Conservation (phyloP, 805 yeast species). For the Debaryomyces tyrocola region DNA sequence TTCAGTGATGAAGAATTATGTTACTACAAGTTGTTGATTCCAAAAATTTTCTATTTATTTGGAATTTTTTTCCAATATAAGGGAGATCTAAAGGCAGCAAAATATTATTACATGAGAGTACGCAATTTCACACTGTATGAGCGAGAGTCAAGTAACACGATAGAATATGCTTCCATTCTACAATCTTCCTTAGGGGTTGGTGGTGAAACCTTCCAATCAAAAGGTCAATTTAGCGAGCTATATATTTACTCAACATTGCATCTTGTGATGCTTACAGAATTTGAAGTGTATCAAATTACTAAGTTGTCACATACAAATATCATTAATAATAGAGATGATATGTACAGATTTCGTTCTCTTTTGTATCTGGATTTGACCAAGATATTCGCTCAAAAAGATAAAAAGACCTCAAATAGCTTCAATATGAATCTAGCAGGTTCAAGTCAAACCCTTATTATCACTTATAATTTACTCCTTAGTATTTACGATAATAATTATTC, state of each 20-base stretch:
- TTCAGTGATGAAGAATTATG: slow-evolving; percentile 40
- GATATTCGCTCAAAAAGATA: slow-evolving; percentile 11
- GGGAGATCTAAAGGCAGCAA: slow-evolving; percentile 37
- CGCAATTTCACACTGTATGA: slow-evolving; percentile 17
- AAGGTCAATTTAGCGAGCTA: slow-evolving; percentile 25
- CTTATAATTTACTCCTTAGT: slow-evolving; percentile 14
- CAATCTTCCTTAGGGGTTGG: slow-evolving; percentile 25
- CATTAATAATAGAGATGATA: slow-evolving; percentile 5
- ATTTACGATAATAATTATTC: slow-evolving; percentile 31
- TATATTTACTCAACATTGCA: slow-evolving; percentile 28
- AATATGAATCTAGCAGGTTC: slow-evolving; percentile 14
- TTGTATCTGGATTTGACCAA: slow-evolving; percentile 14
- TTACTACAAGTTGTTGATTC: slow-evolving; percentile 35
- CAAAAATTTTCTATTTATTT: slow-evolving; percentile 38
- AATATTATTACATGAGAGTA: slow-evolving; percentile 38
- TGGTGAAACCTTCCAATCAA: slow-evolving; percentile 17
- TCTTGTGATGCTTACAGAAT: slow-evolving; percentile 24
- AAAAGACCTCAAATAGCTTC: slow-evolving; percentile 16
- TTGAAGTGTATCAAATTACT: slow-evolving; percentile 13
- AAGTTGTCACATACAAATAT: neutral
- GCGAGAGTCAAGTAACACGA: neutral
- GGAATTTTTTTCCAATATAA: slow-evolving; percentile 39
- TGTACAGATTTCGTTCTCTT: slow-evolving; percentile 9
- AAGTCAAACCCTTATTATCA: slow-evolving; percentile 12
- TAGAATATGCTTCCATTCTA: slow-evolving; percentile 7